These are phyloP conservation scores for Xylaria sp. DNA, from an alignment of 2,329 filamentous ascomycete species.

Conservation along the genomic window DNA sequence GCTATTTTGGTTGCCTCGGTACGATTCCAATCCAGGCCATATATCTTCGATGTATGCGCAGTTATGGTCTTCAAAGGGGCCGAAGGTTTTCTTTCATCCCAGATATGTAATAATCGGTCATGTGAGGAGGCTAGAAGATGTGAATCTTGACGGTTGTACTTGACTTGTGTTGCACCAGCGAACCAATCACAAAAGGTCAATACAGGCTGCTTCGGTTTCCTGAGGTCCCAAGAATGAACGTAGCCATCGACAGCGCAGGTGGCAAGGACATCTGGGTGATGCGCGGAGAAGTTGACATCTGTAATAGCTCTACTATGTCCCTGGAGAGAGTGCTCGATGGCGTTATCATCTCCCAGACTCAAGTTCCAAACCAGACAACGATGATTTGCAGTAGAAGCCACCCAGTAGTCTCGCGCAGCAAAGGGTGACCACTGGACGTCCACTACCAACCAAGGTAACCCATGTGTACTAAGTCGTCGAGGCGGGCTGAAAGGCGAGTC, in stretches of 20 bases:
- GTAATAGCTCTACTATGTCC: constrained; percentile 90
- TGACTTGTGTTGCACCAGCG: constrained; percentile 92
- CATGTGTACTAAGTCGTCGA: constrained; percentile 81
- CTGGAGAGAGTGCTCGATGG: constrained; percentile 88
- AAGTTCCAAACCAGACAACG: constrained; percentile 95
- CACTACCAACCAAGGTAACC: constrained; percentile 92
- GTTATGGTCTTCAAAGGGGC: constrained; percentile 84
- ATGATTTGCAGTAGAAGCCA: constrained; percentile 93
- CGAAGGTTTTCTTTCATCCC: constrained; percentile 85
- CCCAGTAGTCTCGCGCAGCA: constrained; percentile 88
- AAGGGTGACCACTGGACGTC: constrained; percentile 98
- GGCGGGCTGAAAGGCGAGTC: constrained; percentile 90
- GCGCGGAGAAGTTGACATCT: constrained; percentile 95
- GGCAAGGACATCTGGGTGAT: constrained; percentile 87
- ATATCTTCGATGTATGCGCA: constrained; percentile 92
- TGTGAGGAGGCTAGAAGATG: constrained; percentile 91
- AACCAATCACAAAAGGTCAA: constrained; percentile 93
- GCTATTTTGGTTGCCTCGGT: constrained; percentile 76
- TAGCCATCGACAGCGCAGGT: constrained; percentile 95
- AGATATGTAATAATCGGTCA: constrained; percentile 86
- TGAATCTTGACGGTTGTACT: constrained; percentile 90
- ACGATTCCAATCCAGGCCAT: constrained; percentile 94
- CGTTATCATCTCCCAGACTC: constrained; percentile 78
- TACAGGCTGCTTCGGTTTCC: constrained; percentile 76
- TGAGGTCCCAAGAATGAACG: constrained; percentile 91